These are phyloP conservation scores for Sedum album DNA, from an alignment of 164 flowering plant species.

Conservation along the genomic window DNA sequence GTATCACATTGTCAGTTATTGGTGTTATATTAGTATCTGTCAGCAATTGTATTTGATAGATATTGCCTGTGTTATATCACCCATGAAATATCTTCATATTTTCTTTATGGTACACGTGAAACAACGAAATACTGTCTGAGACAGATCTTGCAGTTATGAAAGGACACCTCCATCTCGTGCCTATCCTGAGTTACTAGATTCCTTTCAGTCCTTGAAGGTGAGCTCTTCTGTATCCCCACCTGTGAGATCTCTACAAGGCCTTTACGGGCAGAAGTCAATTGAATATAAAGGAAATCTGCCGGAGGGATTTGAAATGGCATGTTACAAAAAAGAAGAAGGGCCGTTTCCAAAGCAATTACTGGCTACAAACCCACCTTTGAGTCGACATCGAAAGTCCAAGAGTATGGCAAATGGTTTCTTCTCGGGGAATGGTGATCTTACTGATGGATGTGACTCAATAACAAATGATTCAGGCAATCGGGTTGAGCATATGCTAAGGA, in stretches of 20 bases:
- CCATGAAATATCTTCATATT: background rate
- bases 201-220: constrained; percentile 56
- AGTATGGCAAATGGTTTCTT: constrained; percentile 43
- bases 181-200: constrained; percentile 39
- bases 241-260: constrained; percentile 69
- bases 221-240: constrained; percentile 56
- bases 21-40: too few species aligned
- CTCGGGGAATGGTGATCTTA: constrained; percentile 25
- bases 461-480: constrained; percentile 28
- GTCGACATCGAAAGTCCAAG: constrained; percentile 44
- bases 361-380: constrained; percentile 23
- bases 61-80: background rate
- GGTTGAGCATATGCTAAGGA: constrained; percentile 39
- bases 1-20: too few species aligned
- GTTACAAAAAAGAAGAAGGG: constrained; percentile 41
- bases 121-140: background rate
- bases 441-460: constrained; percentile 15
- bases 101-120: background rate
- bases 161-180: constrained; percentile 20
- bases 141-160: constrained; percentile 16
- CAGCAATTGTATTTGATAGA: too few species aligned
- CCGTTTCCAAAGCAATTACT: constrained; percentile 20
- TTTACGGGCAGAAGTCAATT: constrained; percentile 47
- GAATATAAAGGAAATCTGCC: constrained; percentile 12
- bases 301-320: constrained; percentile 54